Conservation (phyloP, 352 stramenopile species). For the Phytopythium sindhum region DNA sequence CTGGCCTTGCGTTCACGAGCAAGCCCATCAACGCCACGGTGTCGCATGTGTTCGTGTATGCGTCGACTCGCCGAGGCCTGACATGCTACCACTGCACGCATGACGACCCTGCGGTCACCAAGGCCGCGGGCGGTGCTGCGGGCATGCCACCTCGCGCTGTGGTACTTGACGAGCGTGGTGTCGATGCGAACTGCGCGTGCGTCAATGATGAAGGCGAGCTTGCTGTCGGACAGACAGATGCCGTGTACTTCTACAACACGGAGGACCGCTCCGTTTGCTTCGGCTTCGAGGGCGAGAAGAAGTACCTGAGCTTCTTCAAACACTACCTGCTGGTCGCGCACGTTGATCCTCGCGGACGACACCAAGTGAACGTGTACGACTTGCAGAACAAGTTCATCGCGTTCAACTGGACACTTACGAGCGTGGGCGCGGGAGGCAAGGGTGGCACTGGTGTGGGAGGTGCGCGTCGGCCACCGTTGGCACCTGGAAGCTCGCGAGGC, state of each 20-base stretch:
- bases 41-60: slow-evolving; percentile 76
- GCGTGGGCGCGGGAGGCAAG: slow-evolving; percentile 29
- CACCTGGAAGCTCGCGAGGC: slow-evolving; percentile 25
- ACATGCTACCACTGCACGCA: slow-evolving; percentile 85
- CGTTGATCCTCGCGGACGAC: slow-evolving; percentile 72
- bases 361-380: slow-evolving; percentile 91
- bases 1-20: slow-evolving; percentile 71
- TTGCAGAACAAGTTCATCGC: slow-evolving; percentile 92
- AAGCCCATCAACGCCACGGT: slow-evolving; percentile 65
- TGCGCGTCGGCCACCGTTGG: slow-evolving; percentile 27
- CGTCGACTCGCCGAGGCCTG: slow-evolving; percentile 69
- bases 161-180: slow-evolving; percentile 76
- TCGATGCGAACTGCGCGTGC: slow-evolving; percentile 77
- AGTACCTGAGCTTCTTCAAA: slow-evolving; percentile 86
- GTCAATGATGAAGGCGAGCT: slow-evolving; percentile 86
- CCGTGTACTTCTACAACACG: slow-evolving; percentile 88
- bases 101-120: slow-evolving; percentile 74
- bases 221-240: slow-evolving; percentile 78
- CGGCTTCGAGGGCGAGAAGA: slow-evolving; percentile 87
- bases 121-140: slow-evolving; percentile 53
- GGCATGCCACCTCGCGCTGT: slow-evolving; percentile 68
- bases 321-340: slow-evolving; percentile 84
- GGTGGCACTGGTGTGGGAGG: slow-evolving; percentile 5
- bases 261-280: slow-evolving; percentile 87
- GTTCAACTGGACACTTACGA: slow-evolving; percentile 89